phyloP scores from a whole-genome alignment of 2,329 filamentous ascomycete genomes.

The Emergomyces pasteurianus region DNA sequence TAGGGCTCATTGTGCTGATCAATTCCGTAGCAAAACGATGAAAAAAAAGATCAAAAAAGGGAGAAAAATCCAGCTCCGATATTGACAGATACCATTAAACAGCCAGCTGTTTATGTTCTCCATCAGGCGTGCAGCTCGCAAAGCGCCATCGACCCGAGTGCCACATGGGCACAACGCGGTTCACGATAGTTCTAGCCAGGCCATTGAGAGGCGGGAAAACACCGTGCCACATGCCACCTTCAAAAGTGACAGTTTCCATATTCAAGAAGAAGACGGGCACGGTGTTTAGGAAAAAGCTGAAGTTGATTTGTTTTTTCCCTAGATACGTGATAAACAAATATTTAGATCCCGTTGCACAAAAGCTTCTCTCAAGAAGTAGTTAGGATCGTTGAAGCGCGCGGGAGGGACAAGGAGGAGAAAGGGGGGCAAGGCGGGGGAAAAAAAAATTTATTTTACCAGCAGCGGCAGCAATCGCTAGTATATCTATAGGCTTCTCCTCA shows the following conservation, averaged over 20 bases:
- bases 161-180: neutral
- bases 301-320: neutral
- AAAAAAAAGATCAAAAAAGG: too few relatives aligned
- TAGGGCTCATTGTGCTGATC: neutral
- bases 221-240: neutral
- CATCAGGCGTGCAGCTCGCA: neutral
- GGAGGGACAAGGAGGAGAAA: too few relatives aligned
- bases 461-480: neutral
- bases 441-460: neutral
- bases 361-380: too few relatives aligned
- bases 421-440: neutral
- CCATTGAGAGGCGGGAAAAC: neutral
- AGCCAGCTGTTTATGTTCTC: neutral
- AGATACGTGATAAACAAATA: neutral
- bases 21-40: neutral
- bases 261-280: neutral
- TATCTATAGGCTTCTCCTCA: neutral
- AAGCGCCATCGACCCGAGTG: neutral
- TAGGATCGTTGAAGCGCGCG: too few relatives aligned
- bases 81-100: neutral
- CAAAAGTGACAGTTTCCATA: neutral
- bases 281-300: neutral
- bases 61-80: neutral
- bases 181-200: neutral
- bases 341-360: neutral